phyloP scores from a whole-genome alignment of 2,329 filamentous ascomycete genomes.

The Teratosphaeria gauchensis region DNA sequence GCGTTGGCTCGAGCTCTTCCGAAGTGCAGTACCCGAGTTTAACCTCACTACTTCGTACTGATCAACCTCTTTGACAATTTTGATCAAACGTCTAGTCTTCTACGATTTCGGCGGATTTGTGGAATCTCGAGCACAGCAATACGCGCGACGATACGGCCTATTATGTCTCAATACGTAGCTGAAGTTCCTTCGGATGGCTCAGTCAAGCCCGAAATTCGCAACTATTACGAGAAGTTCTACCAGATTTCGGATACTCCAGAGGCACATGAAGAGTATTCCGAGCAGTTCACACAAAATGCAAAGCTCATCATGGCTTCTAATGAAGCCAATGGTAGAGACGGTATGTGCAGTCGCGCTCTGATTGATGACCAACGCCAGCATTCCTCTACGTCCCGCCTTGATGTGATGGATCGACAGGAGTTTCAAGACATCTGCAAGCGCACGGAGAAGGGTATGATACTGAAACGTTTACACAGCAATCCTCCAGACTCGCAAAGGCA shows the following conservation, averaged over 20 bases:
- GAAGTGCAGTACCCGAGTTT: background rate
- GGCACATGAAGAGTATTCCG: constrained; percentile 40
- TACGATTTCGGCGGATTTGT: too few relatives aligned
- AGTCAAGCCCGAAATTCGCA: constrained; percentile 32
- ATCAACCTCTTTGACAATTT: too few relatives aligned
- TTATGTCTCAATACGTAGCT: constrained; percentile 24
- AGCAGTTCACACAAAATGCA: constrained; percentile 40
- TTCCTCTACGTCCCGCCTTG: background rate
- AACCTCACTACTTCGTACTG: background rate
- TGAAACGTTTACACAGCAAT: constrained; percentile 33
- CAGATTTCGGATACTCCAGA: constrained; percentile 37
- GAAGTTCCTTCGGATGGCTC: constrained; percentile 16
- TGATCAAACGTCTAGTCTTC: too few relatives aligned
- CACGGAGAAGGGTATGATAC: background rate
- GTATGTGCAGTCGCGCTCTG: constrained; percentile 22
- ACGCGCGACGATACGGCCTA: background rate
- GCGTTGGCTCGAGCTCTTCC: background rate
- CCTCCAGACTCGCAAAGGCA: constrained; percentile 38
- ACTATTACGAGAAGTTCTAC: constrained; percentile 41
- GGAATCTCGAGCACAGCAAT: background rate
- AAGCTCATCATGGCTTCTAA: constrained; percentile 45
- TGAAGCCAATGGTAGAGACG: constrained; percentile 34
- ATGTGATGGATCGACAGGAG: background rate
- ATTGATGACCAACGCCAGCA: background rate
- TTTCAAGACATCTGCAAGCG: background rate